Evolutionary conservation across 352 stramenopile species (phyloP), one percentile per base, ranked within the genome.

Genomic region (Pythium rhizo-oryzae): DNA sequence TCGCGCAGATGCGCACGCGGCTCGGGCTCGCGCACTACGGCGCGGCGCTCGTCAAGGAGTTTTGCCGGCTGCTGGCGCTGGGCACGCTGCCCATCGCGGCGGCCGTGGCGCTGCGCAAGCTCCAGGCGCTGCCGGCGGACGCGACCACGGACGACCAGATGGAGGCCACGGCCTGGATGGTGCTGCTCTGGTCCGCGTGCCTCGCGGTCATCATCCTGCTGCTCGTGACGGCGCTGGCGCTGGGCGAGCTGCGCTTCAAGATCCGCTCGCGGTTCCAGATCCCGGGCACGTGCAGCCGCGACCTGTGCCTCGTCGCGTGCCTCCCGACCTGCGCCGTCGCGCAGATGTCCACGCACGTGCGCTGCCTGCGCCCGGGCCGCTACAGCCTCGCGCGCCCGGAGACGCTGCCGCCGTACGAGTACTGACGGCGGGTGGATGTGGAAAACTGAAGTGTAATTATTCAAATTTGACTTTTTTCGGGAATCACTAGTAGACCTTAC

Each of bases 301-400:
- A 79, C 18, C 59, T 69, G 19, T 50, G 57, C 52, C 19, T 33
- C 58, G 25, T 72, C 43, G 28, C 55, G 63, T 57, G 62, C 57
- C 24, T 69, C 65, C 54, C 59, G 25, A 71, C 63, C 23, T 83
- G 74, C 50, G 55, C 41, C 1, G 54, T 83, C 19, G 71, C 74
- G n/a, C 76, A 83, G 44, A 75, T 80, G 72, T 64, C 72, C 54
- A 75, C 66, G 28, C 70, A 80, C 47, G 24, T 75, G 33, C 66
- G 77, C 47, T 72, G 69, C 37, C 69, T 77, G 55, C 69, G 62
- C 80, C 90, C 67, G 25, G 84, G 61, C 86, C 89, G 75, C 87
- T 92, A 89, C 82, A 92, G 72, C 50, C 94, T 80, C 71, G 81
- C 51, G 65, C 76, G 41, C 74, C 52, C 62, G 0, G 72, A 73